Base-by-base conservation (phyloP, 2,329 filamentous ascomycete species). In the Dothistroma pini region DNA sequence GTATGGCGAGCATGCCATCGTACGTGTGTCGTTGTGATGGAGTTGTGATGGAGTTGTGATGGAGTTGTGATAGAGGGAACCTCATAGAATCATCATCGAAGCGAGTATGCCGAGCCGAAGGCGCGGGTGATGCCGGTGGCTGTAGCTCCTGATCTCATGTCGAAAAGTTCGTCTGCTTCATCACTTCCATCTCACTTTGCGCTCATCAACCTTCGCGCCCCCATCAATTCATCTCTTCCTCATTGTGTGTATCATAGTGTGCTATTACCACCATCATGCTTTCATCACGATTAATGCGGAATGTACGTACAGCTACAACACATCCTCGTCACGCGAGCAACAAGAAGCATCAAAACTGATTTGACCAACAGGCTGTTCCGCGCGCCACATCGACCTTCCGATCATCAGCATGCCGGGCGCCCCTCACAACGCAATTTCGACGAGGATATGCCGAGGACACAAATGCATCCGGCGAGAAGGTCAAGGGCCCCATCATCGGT, bases 401-500 rank as follows among this genome's bases (percentile, higher is more conserved):
- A 70, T 71, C 72, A 66, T 72, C 73, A 63, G 71, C 70, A 67
- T 69, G 70, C 70, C 87, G 88, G 80, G 85, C 88, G 71, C 87
- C 91, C 68, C 78, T 90, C 72, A 83, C 83, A 68, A 86, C 89
- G 68, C 86, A 86, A 72, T 91, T 93, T 76, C 86, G 88, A 75
- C 75, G 80, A 70, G 84, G 89, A 73, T 91, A 89, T 81, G 89
- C 90, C 25, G 67, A 73, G 59, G 69, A 72, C 60, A 68, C 69
- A 48, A 68, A 70, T 70, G 69, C 66, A 50, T 87, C 89, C 69
- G 86, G 85, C 73, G 81, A 81, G 62, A 97, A 97, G 86, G 91
- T 97, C 64, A 91, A 93, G 82, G 95, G 95, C 75, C 82, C 90
- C 74, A 93, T 97, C 78, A 97, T 97, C 75, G 95, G 95, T 88